Conservation (phyloP, 257 asterid genomes). For the Plantago ovata region DNA sequence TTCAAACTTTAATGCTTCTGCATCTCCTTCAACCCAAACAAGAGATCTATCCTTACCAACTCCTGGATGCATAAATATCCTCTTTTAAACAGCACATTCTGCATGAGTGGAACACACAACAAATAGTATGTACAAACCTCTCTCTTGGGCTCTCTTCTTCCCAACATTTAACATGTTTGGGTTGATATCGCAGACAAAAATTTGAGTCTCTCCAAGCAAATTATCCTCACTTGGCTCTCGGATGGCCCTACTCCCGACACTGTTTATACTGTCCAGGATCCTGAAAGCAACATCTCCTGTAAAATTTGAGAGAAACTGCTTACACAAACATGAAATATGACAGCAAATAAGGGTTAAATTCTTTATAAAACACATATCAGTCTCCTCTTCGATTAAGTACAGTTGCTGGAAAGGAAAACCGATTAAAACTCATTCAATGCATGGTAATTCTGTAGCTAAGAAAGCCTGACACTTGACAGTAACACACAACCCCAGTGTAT, state of each 20-base stretch:
- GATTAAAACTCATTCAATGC: not conserved
- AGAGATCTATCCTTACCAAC: constrained; percentile 55
- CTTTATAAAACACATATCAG: constrained; percentile 7
- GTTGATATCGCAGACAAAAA: constrained; percentile 83
- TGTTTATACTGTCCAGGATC: constrained; percentile 59
- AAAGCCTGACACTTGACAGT: no score
- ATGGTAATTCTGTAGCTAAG: not conserved
- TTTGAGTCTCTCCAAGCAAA: constrained; percentile 59
- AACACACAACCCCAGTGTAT: no score
- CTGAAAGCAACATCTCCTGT: constrained; percentile 98
- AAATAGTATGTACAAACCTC: constrained; percentile 39
- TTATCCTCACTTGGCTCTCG: constrained; percentile 58
- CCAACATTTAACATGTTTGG: constrained; percentile 87
- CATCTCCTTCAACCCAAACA: constrained; percentile 94
- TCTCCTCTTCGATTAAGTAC: constrained; percentile 8
- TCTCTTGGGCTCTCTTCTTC: constrained; percentile 73
- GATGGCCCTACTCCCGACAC: constrained; percentile 49
- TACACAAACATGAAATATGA: constrained; percentile 18
- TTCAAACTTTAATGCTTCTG: constrained; percentile 73
- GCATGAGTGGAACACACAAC: not conserved
- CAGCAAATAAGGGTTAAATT: constrained; percentile 12
- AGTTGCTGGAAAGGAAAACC: not conserved
- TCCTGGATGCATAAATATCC: constrained; percentile 35
- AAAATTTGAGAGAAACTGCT: constrained; percentile 31
- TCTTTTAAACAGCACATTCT: not conserved